Conservation (phyloP, 129 eudicot genomes). For the Artemisia tridentata region DNA sequence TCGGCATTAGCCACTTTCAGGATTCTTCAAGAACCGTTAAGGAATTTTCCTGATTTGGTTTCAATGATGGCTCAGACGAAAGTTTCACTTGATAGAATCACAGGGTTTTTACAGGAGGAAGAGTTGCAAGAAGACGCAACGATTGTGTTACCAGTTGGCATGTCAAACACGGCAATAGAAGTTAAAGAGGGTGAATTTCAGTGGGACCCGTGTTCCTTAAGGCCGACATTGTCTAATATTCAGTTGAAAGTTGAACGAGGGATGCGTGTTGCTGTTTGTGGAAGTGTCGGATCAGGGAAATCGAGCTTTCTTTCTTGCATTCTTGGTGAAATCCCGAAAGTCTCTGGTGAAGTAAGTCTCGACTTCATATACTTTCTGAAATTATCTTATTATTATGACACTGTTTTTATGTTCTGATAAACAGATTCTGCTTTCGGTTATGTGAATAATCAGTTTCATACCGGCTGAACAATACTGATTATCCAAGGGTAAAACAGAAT, state of each 20-base stretch:
- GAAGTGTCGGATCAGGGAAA: conserved; percentile 89
- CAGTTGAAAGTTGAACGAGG: conserved; percentile 64
- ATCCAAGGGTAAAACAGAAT: not conserved
- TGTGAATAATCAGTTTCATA: not conserved
- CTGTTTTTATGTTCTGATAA: not conserved
- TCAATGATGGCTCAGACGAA: conserved; percentile 94
- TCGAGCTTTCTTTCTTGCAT: conserved; percentile 88
- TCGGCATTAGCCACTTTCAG: conserved; percentile 91
- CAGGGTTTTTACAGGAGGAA: conserved; percentile 62
- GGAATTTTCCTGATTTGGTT: conserved; percentile 86
- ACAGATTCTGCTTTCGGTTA: conserved; percentile 6
- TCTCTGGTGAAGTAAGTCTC: conserved; percentile 76
- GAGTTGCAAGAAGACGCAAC: conserved; percentile 76
- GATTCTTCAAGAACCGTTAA: conserved; percentile 86
- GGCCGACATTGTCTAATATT: conserved; percentile 62
- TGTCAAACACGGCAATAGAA: conserved; percentile 66
- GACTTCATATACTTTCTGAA: not conserved
- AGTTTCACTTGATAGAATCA: conserved; percentile 82
- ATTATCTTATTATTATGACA: not conserved
- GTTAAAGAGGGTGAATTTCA: conserved; percentile 65
- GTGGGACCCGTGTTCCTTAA: conserved; percentile 69
- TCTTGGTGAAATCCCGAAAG: conserved; percentile 94
- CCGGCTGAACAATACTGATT: not conserved
- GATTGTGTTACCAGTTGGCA: conserved; percentile 50
- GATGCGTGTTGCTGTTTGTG: conserved; percentile 89